phyloP scores from a whole-genome alignment of 306 rosid species.

The Calophaca sinica region DNA sequence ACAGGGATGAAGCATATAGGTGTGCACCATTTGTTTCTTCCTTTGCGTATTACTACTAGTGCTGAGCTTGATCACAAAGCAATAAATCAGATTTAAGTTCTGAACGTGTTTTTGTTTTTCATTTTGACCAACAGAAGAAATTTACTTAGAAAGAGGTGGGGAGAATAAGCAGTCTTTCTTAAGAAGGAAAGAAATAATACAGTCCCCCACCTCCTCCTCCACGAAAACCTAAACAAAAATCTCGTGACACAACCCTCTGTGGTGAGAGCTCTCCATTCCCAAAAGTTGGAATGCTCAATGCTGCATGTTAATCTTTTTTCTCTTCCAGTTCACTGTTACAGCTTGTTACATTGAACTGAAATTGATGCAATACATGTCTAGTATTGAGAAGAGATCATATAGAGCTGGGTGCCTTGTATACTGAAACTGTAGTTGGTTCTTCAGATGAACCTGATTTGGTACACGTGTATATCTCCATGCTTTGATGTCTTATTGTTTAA shows the following conservation, averaged over 20 bases:
- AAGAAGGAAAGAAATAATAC: neutral
- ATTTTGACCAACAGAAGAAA: slow-evolving; percentile 16
- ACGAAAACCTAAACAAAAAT: neutral
- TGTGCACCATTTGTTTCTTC: neutral
- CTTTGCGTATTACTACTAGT: neutral
- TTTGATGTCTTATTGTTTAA: slow-evolving; percentile 23
- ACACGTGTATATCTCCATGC: slow-evolving; percentile 5
- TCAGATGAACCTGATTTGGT: slow-evolving; percentile 1
- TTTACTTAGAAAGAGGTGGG: neutral
- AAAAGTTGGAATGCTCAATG: neutral
- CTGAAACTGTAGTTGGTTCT: slow-evolving; percentile 22
- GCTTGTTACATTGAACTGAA: slow-evolving; percentile 14
- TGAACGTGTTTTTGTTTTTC: slow-evolving; percentile 18
- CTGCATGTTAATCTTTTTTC: slow-evolving; percentile 5
- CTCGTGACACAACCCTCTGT: neutral
- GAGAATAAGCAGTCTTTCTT: neutral
- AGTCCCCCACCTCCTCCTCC: too few species aligned
- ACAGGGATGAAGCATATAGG: neutral
- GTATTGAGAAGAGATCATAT: slow-evolving; percentile 27
- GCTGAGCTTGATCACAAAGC: neutral
- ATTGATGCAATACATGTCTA: too few species aligned
- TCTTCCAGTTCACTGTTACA: neutral
- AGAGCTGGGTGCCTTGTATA: neutral
- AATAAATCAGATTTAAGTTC: slow-evolving; percentile 11
- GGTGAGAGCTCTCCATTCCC: slow-evolving; percentile 4